Conservation (phyloP, 2,329 filamentous ascomycete genomes). For the Colletotrichum gigasporum region DNA sequence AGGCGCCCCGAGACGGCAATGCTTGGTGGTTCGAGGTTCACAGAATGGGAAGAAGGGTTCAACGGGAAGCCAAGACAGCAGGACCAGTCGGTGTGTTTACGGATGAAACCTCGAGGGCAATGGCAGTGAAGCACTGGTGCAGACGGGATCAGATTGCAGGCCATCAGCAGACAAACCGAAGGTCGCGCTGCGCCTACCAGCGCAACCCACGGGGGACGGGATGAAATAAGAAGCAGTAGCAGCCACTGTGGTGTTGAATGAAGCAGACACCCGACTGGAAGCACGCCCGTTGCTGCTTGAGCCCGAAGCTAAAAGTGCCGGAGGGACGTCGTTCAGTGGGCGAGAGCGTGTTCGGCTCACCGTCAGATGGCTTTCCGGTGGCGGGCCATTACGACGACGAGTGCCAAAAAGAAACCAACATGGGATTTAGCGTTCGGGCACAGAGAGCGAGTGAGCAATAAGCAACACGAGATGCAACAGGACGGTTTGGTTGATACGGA, state of each 20-base stretch:
- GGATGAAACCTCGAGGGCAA: conserved; percentile 28
- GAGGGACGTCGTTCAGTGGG: conserved; percentile 12
- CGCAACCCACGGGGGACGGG: conserved; percentile 6
- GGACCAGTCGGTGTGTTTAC: conserved; percentile 10
- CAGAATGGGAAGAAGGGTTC: conserved; percentile 21
- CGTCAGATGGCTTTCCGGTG: conserved; percentile 32
- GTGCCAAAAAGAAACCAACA: conserved; percentile 14
- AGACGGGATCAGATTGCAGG: conserved; percentile 12
- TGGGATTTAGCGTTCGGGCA: conserved; percentile 18
- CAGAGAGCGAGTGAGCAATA: no score
- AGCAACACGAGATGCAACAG: conserved; percentile 22
- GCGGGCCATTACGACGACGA: conserved; percentile 31
- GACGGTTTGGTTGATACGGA: neutral
- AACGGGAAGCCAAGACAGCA: neutral
- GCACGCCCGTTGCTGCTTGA: conserved; percentile 23
- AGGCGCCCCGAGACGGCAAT: conserved; percentile 7
- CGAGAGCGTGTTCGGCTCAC: conserved; percentile 27
- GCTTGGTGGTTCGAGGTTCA: neutral
- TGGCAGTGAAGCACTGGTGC: neutral
- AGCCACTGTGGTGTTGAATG: no score
- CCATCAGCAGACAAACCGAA: neutral
- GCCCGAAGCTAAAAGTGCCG: conserved; percentile 20
- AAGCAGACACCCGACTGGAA: conserved; percentile 26
- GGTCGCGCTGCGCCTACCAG: no score
- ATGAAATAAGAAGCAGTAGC: conserved; percentile 18